Percentiles rank a stretch among this genome's conserved stretches.
Conservation (phyloP, 2,329 filamentous ascomycete genomes). For the Fusarium musae region DNA sequence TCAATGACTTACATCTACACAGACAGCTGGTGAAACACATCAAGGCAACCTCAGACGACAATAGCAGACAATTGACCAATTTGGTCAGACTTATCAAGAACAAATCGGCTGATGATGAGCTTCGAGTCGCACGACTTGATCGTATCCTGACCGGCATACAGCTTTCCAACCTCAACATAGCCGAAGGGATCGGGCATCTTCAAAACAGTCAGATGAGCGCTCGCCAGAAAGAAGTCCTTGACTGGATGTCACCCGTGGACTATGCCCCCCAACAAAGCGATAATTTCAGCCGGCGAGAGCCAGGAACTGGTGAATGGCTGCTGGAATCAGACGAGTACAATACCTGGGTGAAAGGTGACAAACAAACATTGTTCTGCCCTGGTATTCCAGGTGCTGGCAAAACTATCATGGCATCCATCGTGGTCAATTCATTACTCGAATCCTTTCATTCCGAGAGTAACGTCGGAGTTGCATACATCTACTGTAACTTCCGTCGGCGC, state of each 20-base stretch:
- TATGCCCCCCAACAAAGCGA: background rate
- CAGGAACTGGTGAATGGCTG: background rate
- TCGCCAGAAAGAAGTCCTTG: background rate
- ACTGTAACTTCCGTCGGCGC: background rate
- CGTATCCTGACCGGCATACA: background rate
- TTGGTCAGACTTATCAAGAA: background rate
- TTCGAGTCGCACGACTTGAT: background rate
- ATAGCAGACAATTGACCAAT: background rate
- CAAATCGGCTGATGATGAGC: background rate
- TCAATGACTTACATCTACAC: background rate
- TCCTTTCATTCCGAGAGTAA: background rate
- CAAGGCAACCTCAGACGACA: background rate
- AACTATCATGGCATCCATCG: background rate
- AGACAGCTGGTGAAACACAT: background rate
- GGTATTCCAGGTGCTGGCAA: background rate
- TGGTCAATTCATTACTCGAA: background rate
- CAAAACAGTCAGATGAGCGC: background rate
- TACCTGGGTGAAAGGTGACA: background rate
- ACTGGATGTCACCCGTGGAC: background rate
- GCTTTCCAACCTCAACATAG: background rate
- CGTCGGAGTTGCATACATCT: background rate
- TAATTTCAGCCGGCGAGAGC: background rate
- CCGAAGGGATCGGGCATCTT: background rate
- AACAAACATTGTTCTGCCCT: background rate
- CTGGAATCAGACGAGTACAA: background rate